Base-by-base conservation (phyloP, 2,329 filamentous ascomycete species). In the Lachnellula willkommii region DNA sequence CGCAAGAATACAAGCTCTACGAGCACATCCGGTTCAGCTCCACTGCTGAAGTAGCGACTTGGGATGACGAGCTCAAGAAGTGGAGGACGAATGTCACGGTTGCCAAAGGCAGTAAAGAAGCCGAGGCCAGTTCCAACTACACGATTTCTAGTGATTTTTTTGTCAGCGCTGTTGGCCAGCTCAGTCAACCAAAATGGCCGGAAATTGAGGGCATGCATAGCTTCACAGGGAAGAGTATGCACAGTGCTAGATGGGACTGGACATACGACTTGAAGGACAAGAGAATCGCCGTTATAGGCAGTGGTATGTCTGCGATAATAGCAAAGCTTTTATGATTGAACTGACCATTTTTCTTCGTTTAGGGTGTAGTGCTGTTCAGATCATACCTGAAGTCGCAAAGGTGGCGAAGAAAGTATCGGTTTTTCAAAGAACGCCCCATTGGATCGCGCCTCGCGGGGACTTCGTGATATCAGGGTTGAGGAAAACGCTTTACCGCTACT, bases 201-300 rank as follows among this genome's bases (percentile, higher is more conserved):
- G 46, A 61, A 5, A 66, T 67, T 43, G 51, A 58, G 37, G 65
- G 65, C 2, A 45, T 67, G 2, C 42, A 60, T 24, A 43, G 49
- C 26, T 66, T 66, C 55, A 59, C 64, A 36, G 65, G 65, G 14
- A 64, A 63, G 42, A 39, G 62, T 14, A 51, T 66, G 24, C 80
- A 82, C 57, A 77, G 74, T 1, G 79, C 79, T 1, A 66, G 79
- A 17, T 82, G 80, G 79, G 79, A 83, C 59, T 82, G 79, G 79
- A 78, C 72, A 3, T 50, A 39, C 47, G 72, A 76, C 49, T 64
- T 79, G 24, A 67, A 70, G 28, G 77, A 72, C 6, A 82, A 82
- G 70, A 75, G 74, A 48, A 75, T 83, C 36, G 80, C 77, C 1
- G 65, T 83, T 12, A 76, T 84, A 28, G 81, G 81, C 8, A 83